A percentile compares a stretch with the other conserved stretches of the same genome.
These are phyloP conservation scores for Penicillium sp. DNA, from an alignment of 2,329 filamentous ascomycete genomes.

Conservation along the genomic window DNA sequence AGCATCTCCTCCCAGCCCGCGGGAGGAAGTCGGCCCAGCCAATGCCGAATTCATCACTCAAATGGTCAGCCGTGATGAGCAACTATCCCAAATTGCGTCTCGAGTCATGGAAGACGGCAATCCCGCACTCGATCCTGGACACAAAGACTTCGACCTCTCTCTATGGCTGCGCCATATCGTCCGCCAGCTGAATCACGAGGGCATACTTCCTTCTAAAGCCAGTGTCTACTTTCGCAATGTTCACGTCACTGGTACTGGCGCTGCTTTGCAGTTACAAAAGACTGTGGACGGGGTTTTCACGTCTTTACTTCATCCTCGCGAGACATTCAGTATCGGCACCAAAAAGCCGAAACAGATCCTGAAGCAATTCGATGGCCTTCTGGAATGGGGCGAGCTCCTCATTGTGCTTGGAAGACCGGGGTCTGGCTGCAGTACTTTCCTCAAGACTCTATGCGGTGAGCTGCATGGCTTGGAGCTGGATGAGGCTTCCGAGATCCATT, in stretches of 20 bases:
- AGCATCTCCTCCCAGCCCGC: background rate
- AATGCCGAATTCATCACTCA: background rate
- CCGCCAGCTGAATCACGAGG: conserved; percentile 58
- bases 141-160: conserved; percentile 56
- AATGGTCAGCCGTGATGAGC: conserved; percentile 1
- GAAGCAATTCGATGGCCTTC: conserved; percentile 61
- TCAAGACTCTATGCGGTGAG: conserved; percentile 81
- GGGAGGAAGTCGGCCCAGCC: background rate
- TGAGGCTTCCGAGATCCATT: conserved; percentile 72
- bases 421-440: conserved; percentile 70
- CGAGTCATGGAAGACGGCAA: conserved; percentile 28
- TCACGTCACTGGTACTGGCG: conserved; percentile 62
- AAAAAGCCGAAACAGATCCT: conserved; percentile 59
- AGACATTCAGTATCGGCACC: conserved; percentile 53
- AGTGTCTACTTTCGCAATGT: conserved; percentile 52
- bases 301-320: conserved; percentile 24
- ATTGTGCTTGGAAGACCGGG: conserved; percentile 55
- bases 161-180: conserved; percentile 57
- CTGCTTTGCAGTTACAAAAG: conserved; percentile 31
- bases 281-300: conserved; percentile 28
- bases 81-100: conserved; percentile 6
- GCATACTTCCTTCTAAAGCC: conserved; percentile 43
- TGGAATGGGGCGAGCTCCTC: conserved; percentile 57
- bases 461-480: conserved; percentile 76
- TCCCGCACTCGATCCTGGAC: conserved; percentile 56